Base-by-base conservation (phyloP, 306 rosid species). In the Pyrus bretschneideri region DNA sequence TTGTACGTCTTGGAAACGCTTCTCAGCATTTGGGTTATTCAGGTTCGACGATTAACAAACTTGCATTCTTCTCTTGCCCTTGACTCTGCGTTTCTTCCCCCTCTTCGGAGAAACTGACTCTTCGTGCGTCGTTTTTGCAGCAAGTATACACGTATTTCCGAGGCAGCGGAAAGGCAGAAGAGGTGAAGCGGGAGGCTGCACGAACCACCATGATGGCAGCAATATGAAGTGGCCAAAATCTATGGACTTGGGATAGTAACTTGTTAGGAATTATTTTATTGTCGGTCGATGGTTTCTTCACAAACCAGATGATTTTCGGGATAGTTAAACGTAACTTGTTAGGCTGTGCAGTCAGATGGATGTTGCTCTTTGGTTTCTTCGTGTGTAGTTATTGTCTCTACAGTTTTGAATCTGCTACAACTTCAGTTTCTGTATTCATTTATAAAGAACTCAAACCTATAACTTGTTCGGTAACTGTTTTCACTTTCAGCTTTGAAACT, bases 91-190 rank as follows among this genome's bases (percentile, higher is more conserved):
- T 31, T 69, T 69, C 25, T 40, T 67, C 29, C 65, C 10, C 51
- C 65, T 71, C 80, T 78, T n/a, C 8, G 4, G 44, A 57, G 42
- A 49, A 55, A 73, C 75, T 71, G 35, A 85, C 25, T 38, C 61
- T 40, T 80, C 19, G 60, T 77, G 71, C 54, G 57, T 80, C 25
- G 54, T 12, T 67, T 71, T 80, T 83, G 87, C 96, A 95, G 97
- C 93, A 91, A 95, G 99, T 95, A 76, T 91, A 88, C 83, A 82
- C 85, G 90, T 95, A 95, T 78, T 95, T 95, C 89, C 95, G 98
- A 35, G 96, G 97, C 80, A 95, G 97, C 40, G 99, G 99, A 73
- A 92, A 92, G 88, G 90, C 91, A 74, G 83, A 82, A 55, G 86
- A 79, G 57, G 69, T 87, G 86, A 92, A 83, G 85, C 96, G 87